Conservation (phyloP, 176 grass and related monocot genomes). For the Musa troglodytarum region DNA sequence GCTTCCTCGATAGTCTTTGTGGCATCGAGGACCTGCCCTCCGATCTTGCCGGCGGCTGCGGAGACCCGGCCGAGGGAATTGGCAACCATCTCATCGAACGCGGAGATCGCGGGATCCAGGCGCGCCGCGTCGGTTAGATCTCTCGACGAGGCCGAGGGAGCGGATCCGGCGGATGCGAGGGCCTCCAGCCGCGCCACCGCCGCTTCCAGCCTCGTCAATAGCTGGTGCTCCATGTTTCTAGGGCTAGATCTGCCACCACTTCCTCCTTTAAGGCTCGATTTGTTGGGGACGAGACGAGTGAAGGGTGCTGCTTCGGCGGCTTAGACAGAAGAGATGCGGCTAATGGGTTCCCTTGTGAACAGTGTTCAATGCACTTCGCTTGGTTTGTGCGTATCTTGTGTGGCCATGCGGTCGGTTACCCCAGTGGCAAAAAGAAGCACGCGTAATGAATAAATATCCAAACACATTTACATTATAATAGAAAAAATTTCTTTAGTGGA, state of each 20-base stretch:
- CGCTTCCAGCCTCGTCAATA: slow-evolving; percentile 76
- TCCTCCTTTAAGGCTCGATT: background rate
- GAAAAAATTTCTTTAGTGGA: too few species aligned
- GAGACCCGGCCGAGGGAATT: slow-evolving; percentile 41
- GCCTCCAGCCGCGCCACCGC: slow-evolving; percentile 82
- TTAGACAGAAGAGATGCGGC: too few species aligned
- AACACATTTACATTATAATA: too few species aligned
- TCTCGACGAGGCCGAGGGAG: slow-evolving; percentile 24
- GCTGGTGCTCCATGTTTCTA: slow-evolving; percentile 47
- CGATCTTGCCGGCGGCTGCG: slow-evolving; percentile 66
- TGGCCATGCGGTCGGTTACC: too few species aligned
- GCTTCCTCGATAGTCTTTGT: slow-evolving; percentile 72
- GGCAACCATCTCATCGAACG: slow-evolving; percentile 70
- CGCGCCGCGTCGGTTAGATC: background rate
- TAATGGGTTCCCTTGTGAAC: too few species aligned
- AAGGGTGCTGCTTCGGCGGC: too few species aligned
- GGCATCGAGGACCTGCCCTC: slow-evolving; percentile 69
- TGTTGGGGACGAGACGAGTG: background rate
- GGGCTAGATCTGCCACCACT: background rate
- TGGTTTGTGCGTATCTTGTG: too few species aligned
- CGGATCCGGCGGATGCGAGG: slow-evolving; percentile 11
- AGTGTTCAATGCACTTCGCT: too few species aligned
- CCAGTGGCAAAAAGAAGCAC: too few species aligned
- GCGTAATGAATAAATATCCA: too few species aligned
- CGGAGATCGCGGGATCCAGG: slow-evolving; percentile 63